Conservation (phyloP, 306 rosid species). For the Quercus parvula region DNA sequence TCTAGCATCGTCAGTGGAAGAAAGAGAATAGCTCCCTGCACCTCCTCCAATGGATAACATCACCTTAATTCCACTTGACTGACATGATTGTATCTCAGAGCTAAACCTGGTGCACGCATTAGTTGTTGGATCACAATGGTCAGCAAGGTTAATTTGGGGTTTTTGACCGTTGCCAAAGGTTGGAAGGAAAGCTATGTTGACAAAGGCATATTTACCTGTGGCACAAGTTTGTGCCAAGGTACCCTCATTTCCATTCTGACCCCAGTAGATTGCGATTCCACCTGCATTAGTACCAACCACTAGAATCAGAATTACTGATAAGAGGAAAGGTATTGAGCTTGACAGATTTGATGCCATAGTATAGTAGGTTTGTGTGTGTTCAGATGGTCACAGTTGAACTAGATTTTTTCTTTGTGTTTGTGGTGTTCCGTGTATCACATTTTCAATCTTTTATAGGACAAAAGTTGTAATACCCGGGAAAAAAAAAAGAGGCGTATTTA, state of each 20-base stretch:
- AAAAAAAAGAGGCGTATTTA: too few relatives aligned
- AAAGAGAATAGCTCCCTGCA: conserved; percentile 43
- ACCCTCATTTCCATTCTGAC: conserved; percentile 45
- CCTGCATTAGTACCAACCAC: neutral
- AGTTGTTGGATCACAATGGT: conserved; percentile 44
- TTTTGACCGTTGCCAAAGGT: conserved; percentile 50
- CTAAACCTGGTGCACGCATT: conserved; percentile 35
- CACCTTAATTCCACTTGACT: conserved; percentile 43
- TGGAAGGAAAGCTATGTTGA: conserved; percentile 39
- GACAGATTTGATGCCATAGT: conserved; percentile 26
- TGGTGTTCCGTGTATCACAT: too few relatives aligned
- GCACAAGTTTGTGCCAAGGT: conserved; percentile 48
- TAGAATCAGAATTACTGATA: conserved; percentile 12
- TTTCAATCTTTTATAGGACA: too few relatives aligned
- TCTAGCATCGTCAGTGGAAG: conserved; percentile 44
- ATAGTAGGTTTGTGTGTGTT: neutral
- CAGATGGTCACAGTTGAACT: too few relatives aligned
- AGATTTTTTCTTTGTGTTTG: too few relatives aligned
- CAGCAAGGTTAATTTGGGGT: conserved; percentile 39
- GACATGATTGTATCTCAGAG: conserved; percentile 40
- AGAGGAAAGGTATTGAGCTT: conserved; percentile 16
- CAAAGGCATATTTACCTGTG: conserved; percentile 38
- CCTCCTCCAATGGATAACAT: conserved; percentile 58
- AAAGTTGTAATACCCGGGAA: too few relatives aligned
- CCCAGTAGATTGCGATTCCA: conserved; percentile 49